Percentiles rank a stretch among this genome's conserved stretches.
phyloP scores from a whole-genome alignment of 2,329 filamentous ascomycete species.

The Sporothrix globosa region DNA sequence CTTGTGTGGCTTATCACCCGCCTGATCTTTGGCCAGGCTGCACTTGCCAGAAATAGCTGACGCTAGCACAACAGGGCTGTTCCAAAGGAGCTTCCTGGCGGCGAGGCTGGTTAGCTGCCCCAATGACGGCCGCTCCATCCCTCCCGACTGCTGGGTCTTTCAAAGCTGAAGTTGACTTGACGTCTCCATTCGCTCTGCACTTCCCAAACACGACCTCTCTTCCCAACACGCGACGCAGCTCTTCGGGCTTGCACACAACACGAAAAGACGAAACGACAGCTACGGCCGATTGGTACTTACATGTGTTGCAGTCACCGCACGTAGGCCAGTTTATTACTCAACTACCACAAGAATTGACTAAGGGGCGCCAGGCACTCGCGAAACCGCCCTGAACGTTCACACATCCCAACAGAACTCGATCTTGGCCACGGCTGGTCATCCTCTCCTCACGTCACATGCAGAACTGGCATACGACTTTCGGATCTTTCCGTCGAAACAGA shows the following conservation, averaged over 20 bases:
- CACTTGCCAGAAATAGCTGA: constrained; percentile 14
- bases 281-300: neutral
- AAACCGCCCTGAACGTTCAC: neutral
- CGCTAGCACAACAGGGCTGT: constrained; percentile 13
- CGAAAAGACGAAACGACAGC: neutral
- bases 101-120: neutral
- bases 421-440: neutral
- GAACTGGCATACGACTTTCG: neutral
- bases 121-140: neutral
- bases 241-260: neutral
- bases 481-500: neutral
- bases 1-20: constrained; percentile 9
- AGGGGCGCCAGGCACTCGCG: constrained; percentile 8
- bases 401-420: constrained; percentile 2
- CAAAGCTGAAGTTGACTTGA: neutral
- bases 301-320: neutral
- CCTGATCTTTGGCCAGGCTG: neutral
- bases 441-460: constrained; percentile 15
- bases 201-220: neutral
- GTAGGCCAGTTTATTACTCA: neutral
- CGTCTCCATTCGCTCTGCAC: neutral
- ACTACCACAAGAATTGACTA: neutral
- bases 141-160: neutral
- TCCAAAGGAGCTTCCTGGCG: neutral
- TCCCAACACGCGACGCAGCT: neutral